These are phyloP conservation scores for Lasiodiplodia citricola DNA, from an alignment of 2,329 filamentous ascomycete genomes.

Conservation along the genomic window DNA sequence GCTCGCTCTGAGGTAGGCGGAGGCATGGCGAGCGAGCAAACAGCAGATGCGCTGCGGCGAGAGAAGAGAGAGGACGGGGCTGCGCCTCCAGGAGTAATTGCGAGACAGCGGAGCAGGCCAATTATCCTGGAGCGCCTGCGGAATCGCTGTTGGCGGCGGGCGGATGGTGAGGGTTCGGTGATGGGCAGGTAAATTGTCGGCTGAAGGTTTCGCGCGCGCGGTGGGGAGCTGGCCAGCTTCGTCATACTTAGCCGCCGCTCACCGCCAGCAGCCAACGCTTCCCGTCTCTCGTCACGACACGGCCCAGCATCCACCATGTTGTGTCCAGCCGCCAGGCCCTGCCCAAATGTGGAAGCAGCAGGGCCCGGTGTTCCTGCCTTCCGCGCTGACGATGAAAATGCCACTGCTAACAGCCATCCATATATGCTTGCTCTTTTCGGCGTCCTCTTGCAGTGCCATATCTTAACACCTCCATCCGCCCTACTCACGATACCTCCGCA, in stretches of 20 bases:
- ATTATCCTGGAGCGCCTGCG: slow-evolving; percentile 50
- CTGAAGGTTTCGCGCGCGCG: slow-evolving; percentile 24
- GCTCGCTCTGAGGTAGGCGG: slow-evolving; percentile 36
- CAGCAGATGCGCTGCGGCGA: slow-evolving; percentile 6
- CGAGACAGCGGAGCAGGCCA: slow-evolving; percentile 36
- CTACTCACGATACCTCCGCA: background rate
- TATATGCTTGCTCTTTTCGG: background rate
- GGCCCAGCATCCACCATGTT: background rate
- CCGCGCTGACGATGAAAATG: background rate
- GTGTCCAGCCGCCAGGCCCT: too few relatives aligned
- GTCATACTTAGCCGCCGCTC: slow-evolving; percentile 7
- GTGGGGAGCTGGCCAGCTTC: slow-evolving; percentile 22
- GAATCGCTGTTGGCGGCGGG: slow-evolving; percentile 26
- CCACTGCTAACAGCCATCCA: background rate
- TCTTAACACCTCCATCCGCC: background rate
- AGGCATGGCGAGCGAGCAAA: slow-evolving; percentile 35
- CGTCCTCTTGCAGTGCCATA: background rate
- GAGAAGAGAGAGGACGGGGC: slow-evolving; percentile 22
- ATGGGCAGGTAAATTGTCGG: slow-evolving; percentile 25
- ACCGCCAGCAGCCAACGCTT: background rate
- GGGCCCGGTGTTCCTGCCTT: background rate
- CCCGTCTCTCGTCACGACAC: background rate
- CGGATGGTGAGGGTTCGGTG: slow-evolving; percentile 6
- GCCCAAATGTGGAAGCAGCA: background rate
- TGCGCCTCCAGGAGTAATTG: slow-evolving; percentile 49